Evolutionary conservation across 371 early-diverging fungal species (phyloP), one percentile per base, ranked within the genome.

Genomic region (Cokeromyces recurvatus): DNA sequence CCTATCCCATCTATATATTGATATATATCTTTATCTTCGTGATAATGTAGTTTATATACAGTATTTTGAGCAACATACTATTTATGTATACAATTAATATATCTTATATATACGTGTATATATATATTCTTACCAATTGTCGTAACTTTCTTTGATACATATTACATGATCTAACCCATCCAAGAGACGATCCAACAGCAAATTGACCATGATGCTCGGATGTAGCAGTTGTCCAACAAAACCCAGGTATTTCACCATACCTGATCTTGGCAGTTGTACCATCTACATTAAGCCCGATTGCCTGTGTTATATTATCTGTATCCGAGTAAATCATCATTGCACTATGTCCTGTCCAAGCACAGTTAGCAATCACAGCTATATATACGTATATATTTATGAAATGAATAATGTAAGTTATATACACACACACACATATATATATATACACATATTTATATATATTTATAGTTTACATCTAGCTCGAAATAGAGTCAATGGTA

Each of bases 1-100:
- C 39, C 48, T 22, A 62, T 32, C 6, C 53, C 57, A 49, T 62
- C 62, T 2, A 57, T 20, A 29, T 62, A 62, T 31, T 35, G 24
- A 46, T 38, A 57, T 24, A 8, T 29, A 3, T 42, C 25, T 16
- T 37, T 57, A 6, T 32, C 11, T 19, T 53, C 46, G n/a, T 46
- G 23, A 31, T 57, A 57, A 32, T 38, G 27, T 17, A 62, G 25
- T 20, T 48, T 45, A 24, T 53, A 53, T 4, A 52, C 41, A 43
- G 23, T 16, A 17, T 45, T 32, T 12, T 42, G 47, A 3, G 11
- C 19, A 9, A 43, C 19, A 11, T 15, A 17, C 16, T 5, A 15
- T 46, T n/a, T 38, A 22, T 19, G 1, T 2, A 38, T 21, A 14
- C 17, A 25, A 32, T 35, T 19, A 40, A 16, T 27, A 9, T 5